Conservation (phyloP, 768 basidiomycete genomes). For the Lactarius hatsudake region DNA sequence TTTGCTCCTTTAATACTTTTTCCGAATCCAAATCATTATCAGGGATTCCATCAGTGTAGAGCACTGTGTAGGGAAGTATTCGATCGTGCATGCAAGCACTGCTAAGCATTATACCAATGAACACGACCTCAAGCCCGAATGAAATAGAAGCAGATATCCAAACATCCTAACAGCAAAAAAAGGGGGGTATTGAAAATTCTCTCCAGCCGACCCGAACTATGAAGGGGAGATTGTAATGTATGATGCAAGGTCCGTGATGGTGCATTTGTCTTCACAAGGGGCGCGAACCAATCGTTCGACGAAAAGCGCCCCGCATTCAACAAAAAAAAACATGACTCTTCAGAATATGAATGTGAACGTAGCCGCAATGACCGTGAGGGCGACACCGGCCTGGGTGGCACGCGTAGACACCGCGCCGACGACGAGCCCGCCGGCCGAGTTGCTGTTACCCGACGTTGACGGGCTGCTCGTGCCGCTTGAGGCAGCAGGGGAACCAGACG, state of each 20-base stretch:
- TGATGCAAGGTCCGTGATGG: not conserved
- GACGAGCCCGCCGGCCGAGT: not conserved
- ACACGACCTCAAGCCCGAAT: not conserved
- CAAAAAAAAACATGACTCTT: not conserved
- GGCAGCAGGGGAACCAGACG: not conserved
- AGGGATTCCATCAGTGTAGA: not conserved
- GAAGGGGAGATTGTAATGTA: not conserved
- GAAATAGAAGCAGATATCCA: not conserved
- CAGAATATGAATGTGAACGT: slow-evolving; percentile 22
- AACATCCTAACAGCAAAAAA: not conserved
- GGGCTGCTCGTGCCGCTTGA: not conserved
- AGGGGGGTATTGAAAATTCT: slow-evolving; percentile 3
- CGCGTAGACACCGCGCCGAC: slow-evolving; percentile 11
- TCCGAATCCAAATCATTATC: not conserved
- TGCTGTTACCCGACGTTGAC: not conserved
- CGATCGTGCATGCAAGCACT: not conserved
- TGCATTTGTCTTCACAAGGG: not conserved
- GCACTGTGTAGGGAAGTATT: not conserved
- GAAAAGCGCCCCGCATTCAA: not conserved
- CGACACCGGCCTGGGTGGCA: slow-evolving; percentile 12
- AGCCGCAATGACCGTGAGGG: slow-evolving; percentile 20
- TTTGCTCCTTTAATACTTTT: not conserved
- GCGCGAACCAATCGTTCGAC: not conserved
- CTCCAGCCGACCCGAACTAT: not conserved
- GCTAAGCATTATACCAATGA: not conserved